Conservation (phyloP, 257 asterid species). For the Fraxinus quadrangulata region DNA sequence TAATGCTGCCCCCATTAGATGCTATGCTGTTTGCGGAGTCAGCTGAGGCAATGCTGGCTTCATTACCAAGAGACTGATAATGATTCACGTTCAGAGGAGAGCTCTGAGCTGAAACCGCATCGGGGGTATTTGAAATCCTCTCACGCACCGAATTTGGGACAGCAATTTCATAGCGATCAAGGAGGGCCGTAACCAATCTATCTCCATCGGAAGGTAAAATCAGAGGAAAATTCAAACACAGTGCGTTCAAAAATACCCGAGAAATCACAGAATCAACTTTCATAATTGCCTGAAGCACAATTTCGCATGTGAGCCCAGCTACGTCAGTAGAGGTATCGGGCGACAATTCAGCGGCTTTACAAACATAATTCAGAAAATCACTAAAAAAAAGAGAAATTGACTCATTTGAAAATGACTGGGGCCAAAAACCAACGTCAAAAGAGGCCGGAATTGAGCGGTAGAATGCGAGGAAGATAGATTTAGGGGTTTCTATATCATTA, state of each 20-base stretch:
- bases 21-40: slow-evolving; percentile 42
- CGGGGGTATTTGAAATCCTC: slow-evolving; percentile 36
- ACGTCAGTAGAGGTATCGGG: slow-evolving; percentile 74
- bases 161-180: slow-evolving; percentile 60
- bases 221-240: slow-evolving; percentile 70
- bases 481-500: slow-evolving; percentile 60
- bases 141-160: slow-evolving; percentile 59
- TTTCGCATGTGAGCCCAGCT: slow-evolving; percentile 74
- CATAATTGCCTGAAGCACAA: slow-evolving; percentile 55
- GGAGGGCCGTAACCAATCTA: slow-evolving; percentile 56
- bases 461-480: slow-evolving; percentile 69
- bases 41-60: slow-evolving; percentile 35
- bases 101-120: slow-evolving; percentile 50
- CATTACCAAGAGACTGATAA: slow-evolving; percentile 48
- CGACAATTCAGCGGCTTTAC: slow-evolving; percentile 56
- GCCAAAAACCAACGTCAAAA: slow-evolving; percentile 71
- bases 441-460: slow-evolving; percentile 79
- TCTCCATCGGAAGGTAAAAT: slow-evolving; percentile 66
- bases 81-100: slow-evolving; percentile 52
- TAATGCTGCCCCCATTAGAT: slow-evolving; percentile 52
- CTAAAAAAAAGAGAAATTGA: slow-evolving; percentile 60
- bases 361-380: slow-evolving; percentile 61
- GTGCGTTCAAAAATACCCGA: slow-evolving; percentile 59
- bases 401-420: slow-evolving; percentile 68
- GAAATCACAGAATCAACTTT: slow-evolving; percentile 47